A percentile compares a stretch with the other conserved stretches of the same genome.
Evolutionary conservation across 768 basidiomycete species (phyloP).

Genomic region (Trametes coccinea): DNA sequence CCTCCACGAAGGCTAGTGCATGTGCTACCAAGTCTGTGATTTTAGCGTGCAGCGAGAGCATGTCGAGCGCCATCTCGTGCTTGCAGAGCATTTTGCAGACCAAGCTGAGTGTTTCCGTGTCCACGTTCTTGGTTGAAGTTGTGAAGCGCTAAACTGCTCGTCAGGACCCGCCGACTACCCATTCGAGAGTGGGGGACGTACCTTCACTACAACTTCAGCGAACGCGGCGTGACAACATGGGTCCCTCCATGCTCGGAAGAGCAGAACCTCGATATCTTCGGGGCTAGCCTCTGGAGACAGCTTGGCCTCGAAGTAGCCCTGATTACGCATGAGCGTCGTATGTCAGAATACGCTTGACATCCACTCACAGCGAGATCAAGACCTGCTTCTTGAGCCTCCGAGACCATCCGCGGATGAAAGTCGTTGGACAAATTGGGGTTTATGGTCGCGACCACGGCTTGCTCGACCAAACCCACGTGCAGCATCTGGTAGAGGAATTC

Average conservation of each 20-base stretch:
- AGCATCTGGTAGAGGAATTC: constrained; percentile 60
- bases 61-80: constrained; percentile 61
- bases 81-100: constrained; percentile 67
- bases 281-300: constrained; percentile 50
- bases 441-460: constrained; percentile 48
- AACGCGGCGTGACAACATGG: constrained; percentile 58
- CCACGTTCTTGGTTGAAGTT: constrained; percentile 49
- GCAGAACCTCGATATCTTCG: constrained; percentile 37
- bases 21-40: constrained; percentile 66
- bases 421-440: constrained; percentile 55
- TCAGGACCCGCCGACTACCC: neutral
- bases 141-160: constrained; percentile 53
- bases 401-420: constrained; percentile 45
- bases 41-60: constrained; percentile 65
- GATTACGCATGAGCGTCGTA: neutral
- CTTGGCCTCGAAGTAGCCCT: constrained; percentile 61
- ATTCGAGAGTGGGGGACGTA: constrained; percentile 32
- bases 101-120: constrained; percentile 69
- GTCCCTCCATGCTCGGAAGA: constrained; percentile 54
- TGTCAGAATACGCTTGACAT: too few relatives aligned
- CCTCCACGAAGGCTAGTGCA: constrained; percentile 61
- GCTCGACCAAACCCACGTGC: constrained; percentile 54
- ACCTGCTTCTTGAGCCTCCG: constrained; percentile 64
- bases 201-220: constrained; percentile 57
- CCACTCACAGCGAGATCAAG: constrained; percentile 54